Base-by-base conservation (phyloP, 169 alveolate species). In the Plasmodium gallinaceum region DNA sequence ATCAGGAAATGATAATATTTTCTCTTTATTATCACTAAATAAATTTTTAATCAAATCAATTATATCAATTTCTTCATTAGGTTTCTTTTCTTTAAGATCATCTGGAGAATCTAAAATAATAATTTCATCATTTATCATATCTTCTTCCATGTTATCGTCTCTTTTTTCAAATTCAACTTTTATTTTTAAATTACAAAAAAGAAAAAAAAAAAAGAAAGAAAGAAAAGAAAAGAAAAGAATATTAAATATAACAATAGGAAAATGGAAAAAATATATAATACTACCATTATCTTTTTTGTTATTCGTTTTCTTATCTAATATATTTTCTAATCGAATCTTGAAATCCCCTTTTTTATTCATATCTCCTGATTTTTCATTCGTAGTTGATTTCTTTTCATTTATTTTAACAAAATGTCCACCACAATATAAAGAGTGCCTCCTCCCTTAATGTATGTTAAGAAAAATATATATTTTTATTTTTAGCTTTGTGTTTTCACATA, bases 401-500 rank as follows among this genome's bases (percentile, higher is more conserved):
- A 95, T 88, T 88, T 95, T 95, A 1, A 80, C 91, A 88, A 93
- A 96, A 7, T 61, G 72, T n/a, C 98, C 97, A 24, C 97, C 95
- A 74, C 97, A 96, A 62, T 68, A 74, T 18, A 92, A 71, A 62
- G 95, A 66, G 74, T 96, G 98, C 12, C 92, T 74, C 14, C 72
- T 90, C 94, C 95, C 96, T 93, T 60, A 14, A 24, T 9, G 22
- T n/a, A n/a, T 26, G n/a, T 7, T 10, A 42, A 20, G 58, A 18
- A 22, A 0, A n/a, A n/a, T n/a, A n/a, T 7, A 20, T 61, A 6
- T 18, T 26, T 26, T 8, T 61, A 12, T 61, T 61, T 57, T 16
- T 5, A 14, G 9, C 39, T 32, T 4, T 4, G 39, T 32, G 39
- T 32, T 32, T 32, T 32, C 4, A 32, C 4, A 32, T 2, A 32